Percentiles rank a stretch among this genome's conserved stretches.
phyloP scores from a whole-genome alignment of 768 basidiomycete species.

The Plicaturopsis crispa region DNA sequence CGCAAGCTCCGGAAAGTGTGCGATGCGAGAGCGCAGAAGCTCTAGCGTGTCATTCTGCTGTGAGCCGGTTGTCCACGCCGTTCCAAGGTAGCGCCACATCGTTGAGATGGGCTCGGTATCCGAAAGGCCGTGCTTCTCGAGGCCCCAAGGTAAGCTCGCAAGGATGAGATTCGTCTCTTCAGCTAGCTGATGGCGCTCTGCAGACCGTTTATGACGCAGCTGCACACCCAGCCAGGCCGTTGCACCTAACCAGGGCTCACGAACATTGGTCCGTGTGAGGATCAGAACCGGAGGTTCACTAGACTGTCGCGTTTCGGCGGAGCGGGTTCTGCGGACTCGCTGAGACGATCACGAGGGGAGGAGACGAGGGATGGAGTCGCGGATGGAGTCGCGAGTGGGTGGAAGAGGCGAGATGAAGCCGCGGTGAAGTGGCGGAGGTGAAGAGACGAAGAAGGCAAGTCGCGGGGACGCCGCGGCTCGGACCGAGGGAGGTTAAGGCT shows the following conservation, averaged over 20 bases:
- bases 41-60: constrained; percentile 5
- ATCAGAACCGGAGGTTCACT: too few species aligned
- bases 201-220: neutral
- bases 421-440: too few species aligned
- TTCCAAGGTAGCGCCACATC: constrained; percentile 5
- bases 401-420: too few species aligned
- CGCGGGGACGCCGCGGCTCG: too few species aligned
- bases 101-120: constrained; percentile 1
- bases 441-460: too few species aligned
- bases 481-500: too few species aligned
- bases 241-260: neutral
- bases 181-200: neutral
- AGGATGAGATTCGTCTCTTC: neutral
- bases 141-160: constrained; percentile 4
- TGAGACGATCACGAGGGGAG: too few species aligned
- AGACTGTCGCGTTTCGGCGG: too few species aligned
- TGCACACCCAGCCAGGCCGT: neutral
- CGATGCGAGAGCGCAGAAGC: neutral
- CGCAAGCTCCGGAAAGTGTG: neutral
- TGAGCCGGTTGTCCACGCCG: constrained; percentile 4
- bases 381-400: too few species aligned
- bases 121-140: constrained; percentile 2
- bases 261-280: constrained; percentile 1
- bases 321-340: too few species aligned
- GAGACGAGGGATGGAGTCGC: too few species aligned